These are phyloP conservation scores for Dactylellina cionopaga DNA, from an alignment of 2,329 filamentous ascomycete species.

Conservation along the genomic window DNA sequence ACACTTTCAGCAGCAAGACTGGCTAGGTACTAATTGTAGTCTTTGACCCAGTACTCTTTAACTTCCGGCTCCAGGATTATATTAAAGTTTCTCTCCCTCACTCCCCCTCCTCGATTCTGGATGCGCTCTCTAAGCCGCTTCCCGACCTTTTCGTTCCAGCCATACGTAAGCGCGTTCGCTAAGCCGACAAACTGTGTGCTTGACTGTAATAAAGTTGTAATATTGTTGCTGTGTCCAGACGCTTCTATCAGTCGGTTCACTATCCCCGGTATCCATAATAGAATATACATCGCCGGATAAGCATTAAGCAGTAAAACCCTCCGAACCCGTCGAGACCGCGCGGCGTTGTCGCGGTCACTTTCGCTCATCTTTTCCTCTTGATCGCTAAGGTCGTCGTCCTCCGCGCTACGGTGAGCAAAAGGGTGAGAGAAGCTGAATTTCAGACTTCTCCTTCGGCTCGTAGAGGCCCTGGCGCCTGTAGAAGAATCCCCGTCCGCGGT, in stretches of 20 bases:
- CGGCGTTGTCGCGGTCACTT: background rate
- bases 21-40: too few species aligned
- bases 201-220: slow-evolving; percentile 58
- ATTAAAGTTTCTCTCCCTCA: too few species aligned
- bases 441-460: background rate
- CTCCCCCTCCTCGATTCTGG: too few species aligned
- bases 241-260: slow-evolving; percentile 59
- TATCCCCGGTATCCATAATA: slow-evolving; percentile 61
- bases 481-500: background rate
- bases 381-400: slow-evolving; percentile 26
- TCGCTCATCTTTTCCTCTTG: slow-evolving; percentile 1
- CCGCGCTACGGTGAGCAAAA: slow-evolving; percentile 24
- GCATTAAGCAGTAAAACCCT: slow-evolving; percentile 60
- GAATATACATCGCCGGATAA: slow-evolving; percentile 60
- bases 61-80: too few species aligned
- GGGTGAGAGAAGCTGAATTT: slow-evolving; percentile 27
- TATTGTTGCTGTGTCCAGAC: slow-evolving; percentile 53
- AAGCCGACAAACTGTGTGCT: slow-evolving; percentile 61
- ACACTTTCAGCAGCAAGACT: too few species aligned
- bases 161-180: slow-evolving; percentile 61
- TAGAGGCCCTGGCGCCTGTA: background rate
- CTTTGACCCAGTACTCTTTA: too few species aligned
- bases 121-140: slow-evolving; percentile 8
- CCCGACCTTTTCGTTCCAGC: slow-evolving; percentile 59
- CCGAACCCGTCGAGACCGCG: slow-evolving; percentile 43